Conservation (phyloP, 108 stramenopile species). For the Nitzschia sp. region DNA sequence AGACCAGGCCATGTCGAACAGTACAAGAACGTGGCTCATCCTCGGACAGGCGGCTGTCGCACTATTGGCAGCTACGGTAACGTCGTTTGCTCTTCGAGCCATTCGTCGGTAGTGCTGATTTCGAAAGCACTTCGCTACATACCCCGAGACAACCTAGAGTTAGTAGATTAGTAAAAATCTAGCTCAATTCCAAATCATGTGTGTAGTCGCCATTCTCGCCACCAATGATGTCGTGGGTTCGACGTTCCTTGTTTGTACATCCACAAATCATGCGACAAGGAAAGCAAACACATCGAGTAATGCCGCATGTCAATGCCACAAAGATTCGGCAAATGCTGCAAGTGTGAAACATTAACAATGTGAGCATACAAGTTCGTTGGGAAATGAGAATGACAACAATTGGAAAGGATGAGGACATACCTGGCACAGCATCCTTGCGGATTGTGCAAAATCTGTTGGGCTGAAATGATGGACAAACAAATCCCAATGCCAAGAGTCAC, state of each 20-base stretch:
- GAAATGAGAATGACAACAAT: not conserved
- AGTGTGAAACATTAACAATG: not conserved
- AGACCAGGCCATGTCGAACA: conserved; percentile 12
- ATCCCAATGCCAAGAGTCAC: conserved; percentile 43
- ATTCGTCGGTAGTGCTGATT: not conserved
- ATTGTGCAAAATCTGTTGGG: conserved; percentile 77
- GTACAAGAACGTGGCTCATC: conserved; percentile 8
- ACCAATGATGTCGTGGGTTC: conserved; percentile 17
- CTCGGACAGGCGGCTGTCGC: conserved; percentile 26
- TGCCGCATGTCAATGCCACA: conserved; percentile 38
- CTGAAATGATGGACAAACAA: conserved; percentile 56
- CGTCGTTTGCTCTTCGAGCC: conserved; percentile 20
- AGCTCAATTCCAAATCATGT: conserved; percentile 37
- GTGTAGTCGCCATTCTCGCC: conserved; percentile 13
- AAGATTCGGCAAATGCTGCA: conserved; percentile 55
- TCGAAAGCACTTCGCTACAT: not conserved
- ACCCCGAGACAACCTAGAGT: not conserved
- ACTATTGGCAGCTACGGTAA: conserved; percentile 20
- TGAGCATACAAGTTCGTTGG: not conserved
- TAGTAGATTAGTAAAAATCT: not conserved
- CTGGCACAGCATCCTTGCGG: conserved; percentile 71
- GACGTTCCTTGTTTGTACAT: conserved; percentile 12
- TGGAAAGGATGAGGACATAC: conserved; percentile 10
- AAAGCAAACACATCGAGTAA: conserved; percentile 59
- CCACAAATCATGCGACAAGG: conserved; percentile 55